Base-by-base conservation (phyloP, 2,329 filamentous ascomycete genomes). In the Exophiala sp. region DNA sequence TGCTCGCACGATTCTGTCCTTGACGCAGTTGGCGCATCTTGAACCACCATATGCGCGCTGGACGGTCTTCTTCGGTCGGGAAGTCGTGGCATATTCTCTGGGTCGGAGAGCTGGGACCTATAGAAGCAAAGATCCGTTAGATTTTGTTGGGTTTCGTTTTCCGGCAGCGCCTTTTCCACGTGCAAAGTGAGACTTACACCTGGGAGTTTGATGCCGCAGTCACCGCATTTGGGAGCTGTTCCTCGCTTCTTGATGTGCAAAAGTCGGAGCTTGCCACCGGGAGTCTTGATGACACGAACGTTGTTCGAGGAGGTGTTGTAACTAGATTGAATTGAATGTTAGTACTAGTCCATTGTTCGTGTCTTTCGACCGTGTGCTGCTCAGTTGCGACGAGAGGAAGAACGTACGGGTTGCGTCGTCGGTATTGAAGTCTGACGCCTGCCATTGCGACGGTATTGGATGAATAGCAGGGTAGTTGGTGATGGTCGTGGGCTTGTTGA, bases 201-300 rank as follows among this genome's bases (percentile, higher is more conserved):
- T 74, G 90, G 85, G 72, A 99, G 88, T 83, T 97, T 97, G 81
- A 85, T 85, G 73, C 94, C 94, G 75, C 95, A 99, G 84, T 99
- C 94, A 84, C 95, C 89, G 76, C 94, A 99, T 85, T 99, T 99
- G 74, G 94, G 94, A 65, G 91, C 88, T 75, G 91, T 95, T 69
- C 91, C 94, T 77, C 87, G 89, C 90, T 99, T 99, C 89, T 97
- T 97, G 83, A 96, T 91, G 87, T 99, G 92, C 70, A 97, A 88
- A 75, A 96, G 87, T 76, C 94, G 87, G 72, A 96, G 86, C 76
- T 92, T 85, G 76, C 94, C 94, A 77, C 94, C 95, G 67, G 95
- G 94, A 67, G 94, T 99, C 85, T 94, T 94, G 78, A 96, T 77
- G 72, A 95, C 83, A 75, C 94, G 88, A 76, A 94, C 92, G 79